A percentile compares a stretch with the other conserved stretches of the same genome.
Conservation (phyloP, 495 filamentous ascomycete genomes). For the Aspergillus baeticus region DNA sequence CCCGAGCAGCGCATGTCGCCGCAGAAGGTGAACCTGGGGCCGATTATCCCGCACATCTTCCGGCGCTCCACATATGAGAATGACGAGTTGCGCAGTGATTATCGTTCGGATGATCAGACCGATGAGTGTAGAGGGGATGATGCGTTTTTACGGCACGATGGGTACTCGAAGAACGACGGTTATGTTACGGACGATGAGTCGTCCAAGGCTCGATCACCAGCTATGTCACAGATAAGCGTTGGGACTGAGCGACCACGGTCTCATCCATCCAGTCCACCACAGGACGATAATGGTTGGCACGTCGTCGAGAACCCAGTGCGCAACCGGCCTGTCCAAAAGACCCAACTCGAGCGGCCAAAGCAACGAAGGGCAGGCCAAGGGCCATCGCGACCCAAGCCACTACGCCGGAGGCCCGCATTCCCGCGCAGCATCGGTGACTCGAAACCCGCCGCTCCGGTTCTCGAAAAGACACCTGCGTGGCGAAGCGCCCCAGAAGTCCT, state of each 20-base stretch:
- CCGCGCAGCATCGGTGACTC: constrained; percentile 32
- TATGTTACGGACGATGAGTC: constrained; percentile 47
- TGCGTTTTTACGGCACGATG: neutral
- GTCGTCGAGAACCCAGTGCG: constrained; percentile 32
- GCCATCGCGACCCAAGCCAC: neutral
- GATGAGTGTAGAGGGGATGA: neutral
- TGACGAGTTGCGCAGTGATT: no score
- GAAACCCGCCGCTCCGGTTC: constrained; percentile 33
- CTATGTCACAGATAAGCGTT: constrained; percentile 36
- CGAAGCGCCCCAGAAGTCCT: constrained; percentile 31
- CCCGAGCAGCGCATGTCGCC: constrained; percentile 27
- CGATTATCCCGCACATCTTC: constrained; percentile 40
- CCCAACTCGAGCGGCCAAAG: constrained; percentile 14
- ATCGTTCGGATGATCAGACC: no score
- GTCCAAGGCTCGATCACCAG: constrained; percentile 26
- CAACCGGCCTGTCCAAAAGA: neutral
- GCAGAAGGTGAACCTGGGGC: constrained; percentile 30
- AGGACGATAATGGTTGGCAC: constrained; percentile 38
- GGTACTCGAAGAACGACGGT: constrained; percentile 27
- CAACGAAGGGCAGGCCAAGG: neutral
- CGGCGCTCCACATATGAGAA: constrained; percentile 27
- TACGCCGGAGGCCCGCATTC: constrained; percentile 19
- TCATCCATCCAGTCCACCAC: constrained; percentile 30
- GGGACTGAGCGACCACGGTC: constrained; percentile 29
- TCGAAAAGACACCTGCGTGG: constrained; percentile 30